Conservation (phyloP, 2,329 filamentous ascomycete genomes). For the Ustulina deusta region DNA sequence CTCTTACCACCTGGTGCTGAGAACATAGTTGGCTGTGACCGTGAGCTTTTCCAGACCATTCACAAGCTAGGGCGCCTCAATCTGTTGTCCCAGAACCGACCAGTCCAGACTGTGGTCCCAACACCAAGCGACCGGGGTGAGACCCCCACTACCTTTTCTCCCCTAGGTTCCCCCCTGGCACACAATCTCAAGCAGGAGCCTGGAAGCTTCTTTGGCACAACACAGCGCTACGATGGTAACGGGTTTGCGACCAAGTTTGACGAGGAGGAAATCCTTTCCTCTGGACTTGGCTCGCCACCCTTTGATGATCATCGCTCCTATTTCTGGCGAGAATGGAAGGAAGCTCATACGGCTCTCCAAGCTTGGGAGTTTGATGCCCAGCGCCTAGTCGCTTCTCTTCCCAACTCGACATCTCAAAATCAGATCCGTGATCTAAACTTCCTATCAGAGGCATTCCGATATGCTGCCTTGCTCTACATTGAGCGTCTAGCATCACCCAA, state of each 20-base stretch:
- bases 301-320: conserved; percentile 69
- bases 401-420: conserved; percentile 63
- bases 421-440: conserved; percentile 81
- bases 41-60: conserved; percentile 86
- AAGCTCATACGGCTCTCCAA: conserved; percentile 79
- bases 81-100: conserved; percentile 78
- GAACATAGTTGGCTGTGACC: conserved; percentile 89
- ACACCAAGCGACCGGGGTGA: conserved; percentile 45
- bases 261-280: conserved; percentile 64
- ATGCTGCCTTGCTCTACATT: conserved; percentile 88
- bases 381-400: conserved; percentile 63
- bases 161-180: conserved; percentile 57
- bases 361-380: conserved; percentile 80
- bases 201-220: conserved; percentile 65
- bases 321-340: conserved; percentile 92
- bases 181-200: conserved; percentile 57
- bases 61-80: conserved; percentile 87
- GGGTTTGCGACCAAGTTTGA: conserved; percentile 70
- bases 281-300: conserved; percentile 57
- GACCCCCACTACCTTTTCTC: conserved; percentile 52
- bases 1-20: conserved; percentile 74
- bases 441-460: conserved; percentile 90
- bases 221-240: conserved; percentile 74
- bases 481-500: conserved; percentile 85
- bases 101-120: conserved; percentile 59